Base-by-base conservation (phyloP, 495 filamentous ascomycete genomes). In the Cryomyces minteri region DNA sequence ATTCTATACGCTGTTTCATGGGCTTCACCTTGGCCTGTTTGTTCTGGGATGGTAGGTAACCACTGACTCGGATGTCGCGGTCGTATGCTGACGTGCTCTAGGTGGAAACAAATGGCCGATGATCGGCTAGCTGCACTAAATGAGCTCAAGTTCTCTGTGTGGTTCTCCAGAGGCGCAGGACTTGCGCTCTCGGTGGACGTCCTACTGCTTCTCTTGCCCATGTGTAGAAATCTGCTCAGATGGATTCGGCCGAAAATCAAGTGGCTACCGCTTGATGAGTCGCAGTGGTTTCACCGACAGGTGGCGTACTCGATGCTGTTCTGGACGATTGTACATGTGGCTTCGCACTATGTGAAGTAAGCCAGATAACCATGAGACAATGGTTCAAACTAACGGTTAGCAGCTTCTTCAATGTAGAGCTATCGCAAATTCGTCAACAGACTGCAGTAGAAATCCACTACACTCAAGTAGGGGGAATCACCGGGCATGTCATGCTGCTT, bases 321-420 rank as follows among this genome's bases (percentile, higher is more conserved):
- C 11, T 99, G 84, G 53, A 80, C 78, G 29, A 75, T 77, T 37
- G 65, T 88, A 28, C 90, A 99, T 57, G 77, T 76, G 4, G 58
- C 69, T 8, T 72, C 76, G 14, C 90, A 99, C 62, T 99, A 96
- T 60, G 85, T 96, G 63, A 98, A 98, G 86, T 94, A 70, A 62
- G 80, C 72, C 28, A 38, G 34, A 9, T 14, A 14, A 14, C 32
- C 10, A 30, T 36, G 31, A 12, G 6, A 4, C n/a, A 14, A 31
- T 38, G 34, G 3, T 38, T 9, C 3, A 38, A 38, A 31, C 28
- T 53, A 32, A 44, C 41, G n/a, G 18, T 9, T 6, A 37, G 1
- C 41, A 94, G 85, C 62, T 98, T 98, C 70, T 96, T 79, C 69
- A 94, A 94, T 52, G 80, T 96, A 36, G 90, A 99, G 59, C 79